A percentile compares a stretch with the other conserved stretches of the same genome.
Conservation (phyloP, 1,284 basidiomycete genomes). For the Leccinum huronense region DNA sequence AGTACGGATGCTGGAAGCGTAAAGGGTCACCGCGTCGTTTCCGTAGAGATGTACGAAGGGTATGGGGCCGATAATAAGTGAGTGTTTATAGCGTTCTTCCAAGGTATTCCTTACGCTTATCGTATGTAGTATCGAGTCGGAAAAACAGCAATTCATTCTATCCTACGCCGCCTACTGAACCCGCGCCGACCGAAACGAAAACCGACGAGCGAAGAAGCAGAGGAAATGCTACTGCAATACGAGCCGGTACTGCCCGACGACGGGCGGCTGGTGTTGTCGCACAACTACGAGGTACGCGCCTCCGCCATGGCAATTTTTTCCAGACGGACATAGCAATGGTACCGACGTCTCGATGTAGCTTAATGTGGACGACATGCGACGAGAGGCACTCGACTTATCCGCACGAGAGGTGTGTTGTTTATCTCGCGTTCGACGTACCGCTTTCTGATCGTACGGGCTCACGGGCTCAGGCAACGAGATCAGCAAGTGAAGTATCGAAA, state of each 20-base stretch:
- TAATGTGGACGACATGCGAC: constrained; percentile 37
- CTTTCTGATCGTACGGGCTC: background rate
- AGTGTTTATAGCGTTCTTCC: constrained; percentile 27
- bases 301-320: background rate
- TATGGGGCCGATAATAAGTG: constrained; percentile 70
- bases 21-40: constrained; percentile 72
- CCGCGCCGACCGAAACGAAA: constrained; percentile 83
- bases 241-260: constrained; percentile 77
- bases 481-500: constrained; percentile 25
- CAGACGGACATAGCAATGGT: constrained; percentile 25
- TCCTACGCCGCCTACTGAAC: constrained; percentile 78
- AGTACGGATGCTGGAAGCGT: constrained; percentile 48
- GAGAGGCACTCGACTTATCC: constrained; percentile 46
- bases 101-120: background rate
- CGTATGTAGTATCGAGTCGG: constrained; percentile 66
- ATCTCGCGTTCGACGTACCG: background rate
- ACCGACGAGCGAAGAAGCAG: constrained; percentile 74
- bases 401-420: constrained; percentile 37
- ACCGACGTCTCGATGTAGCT: constrained; percentile 24
- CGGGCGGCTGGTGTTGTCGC: constrained; percentile 73
- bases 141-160: constrained; percentile 70
- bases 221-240: constrained; percentile 86
- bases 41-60: constrained; percentile 88
- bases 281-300: constrained; percentile 65
- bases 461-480: constrained; percentile 11